A percentile compares a stretch with the other conserved stretches of the same genome.
Evolutionary conservation across 73 alveolate genomes (phyloP).

Genomic region (Tetrahymena elliotti): DNA sequence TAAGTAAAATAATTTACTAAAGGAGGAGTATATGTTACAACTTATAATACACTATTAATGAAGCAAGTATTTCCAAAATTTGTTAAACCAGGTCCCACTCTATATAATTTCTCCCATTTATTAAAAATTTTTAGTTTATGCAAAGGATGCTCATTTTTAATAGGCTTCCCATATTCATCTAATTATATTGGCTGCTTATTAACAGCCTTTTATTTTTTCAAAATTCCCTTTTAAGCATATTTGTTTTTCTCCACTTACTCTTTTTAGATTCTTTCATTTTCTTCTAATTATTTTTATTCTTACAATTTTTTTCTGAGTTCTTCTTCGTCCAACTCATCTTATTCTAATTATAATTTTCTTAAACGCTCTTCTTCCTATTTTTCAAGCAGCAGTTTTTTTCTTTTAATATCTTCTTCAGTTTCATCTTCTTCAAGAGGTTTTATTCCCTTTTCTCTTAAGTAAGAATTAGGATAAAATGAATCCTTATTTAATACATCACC

Average conservation of each 20-base stretch:
- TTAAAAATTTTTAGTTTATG: background rate
- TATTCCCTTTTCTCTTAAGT: background rate
- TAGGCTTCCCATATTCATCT: background rate
- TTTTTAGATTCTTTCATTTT: background rate
- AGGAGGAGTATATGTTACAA: constrained; percentile 61
- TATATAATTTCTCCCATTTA: background rate
- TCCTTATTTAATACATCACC: background rate
- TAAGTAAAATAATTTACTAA: constrained; percentile 18
- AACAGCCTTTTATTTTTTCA: background rate
- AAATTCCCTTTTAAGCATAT: background rate
- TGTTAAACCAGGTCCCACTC: constrained; percentile 42
- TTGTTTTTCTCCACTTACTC: background rate
- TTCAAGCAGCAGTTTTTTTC: background rate
- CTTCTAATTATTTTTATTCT: background rate
- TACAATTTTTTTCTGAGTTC: background rate
- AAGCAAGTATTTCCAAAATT: constrained; percentile 83
- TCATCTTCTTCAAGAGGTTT: background rate
- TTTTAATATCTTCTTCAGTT: background rate
- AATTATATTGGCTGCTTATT: background rate
- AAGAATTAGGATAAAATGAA: background rate
- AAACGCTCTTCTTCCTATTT: background rate
- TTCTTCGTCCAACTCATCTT: background rate
- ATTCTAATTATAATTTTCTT: background rate
- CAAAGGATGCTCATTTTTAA: background rate
- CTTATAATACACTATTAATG: constrained; percentile 57